A percentile compares a stretch with the other conserved stretches of the same genome.
These are phyloP conservation scores for Phytopythium helicoides DNA, from an alignment of 352 stramenopile genomes.

Conservation along the genomic window DNA sequence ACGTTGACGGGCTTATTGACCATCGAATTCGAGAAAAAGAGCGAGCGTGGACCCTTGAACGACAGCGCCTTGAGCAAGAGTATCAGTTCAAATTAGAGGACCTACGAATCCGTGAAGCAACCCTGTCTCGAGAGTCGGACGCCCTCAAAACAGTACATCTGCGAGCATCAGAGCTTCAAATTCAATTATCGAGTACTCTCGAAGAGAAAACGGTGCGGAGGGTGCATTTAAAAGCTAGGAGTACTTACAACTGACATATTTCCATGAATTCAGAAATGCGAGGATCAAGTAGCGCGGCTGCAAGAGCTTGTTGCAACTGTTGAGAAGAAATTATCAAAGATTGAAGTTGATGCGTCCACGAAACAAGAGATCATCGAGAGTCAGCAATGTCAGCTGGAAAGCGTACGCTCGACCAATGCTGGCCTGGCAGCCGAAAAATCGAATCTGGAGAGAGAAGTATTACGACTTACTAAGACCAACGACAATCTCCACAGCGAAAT, in stretches of 20 bases:
- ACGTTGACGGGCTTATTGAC: constrained; percentile 36
- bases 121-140: constrained; percentile 17
- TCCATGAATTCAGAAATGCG: constrained; percentile 2
- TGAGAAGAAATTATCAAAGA: constrained; percentile 20
- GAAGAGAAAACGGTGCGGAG: constrained; percentile 2
- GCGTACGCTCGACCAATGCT: constrained; percentile 12
- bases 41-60: constrained; percentile 39
- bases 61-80: constrained; percentile 22
- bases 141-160: constrained; percentile 16
- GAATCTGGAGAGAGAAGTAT: constrained; percentile 13
- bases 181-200: not conserved
- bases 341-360: constrained; percentile 13
- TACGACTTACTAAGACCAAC: constrained; percentile 14
- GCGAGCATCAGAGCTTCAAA: constrained; percentile 1
- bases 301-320: not conserved
- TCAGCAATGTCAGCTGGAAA: constrained; percentile 8
- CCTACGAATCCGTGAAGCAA: constrained; percentile 26
- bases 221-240: not conserved
- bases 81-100: constrained; percentile 30
- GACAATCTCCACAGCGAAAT: constrained; percentile 21
- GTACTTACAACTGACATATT: not conserved
- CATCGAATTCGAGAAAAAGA: constrained; percentile 51
- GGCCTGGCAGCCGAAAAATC: constrained; percentile 25
- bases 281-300: not conserved
- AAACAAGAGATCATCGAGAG: constrained; percentile 4